Evolutionary conservation across 352 stramenopile species (phyloP).

Genomic region (Stephanocyclus meneghinianus): DNA sequence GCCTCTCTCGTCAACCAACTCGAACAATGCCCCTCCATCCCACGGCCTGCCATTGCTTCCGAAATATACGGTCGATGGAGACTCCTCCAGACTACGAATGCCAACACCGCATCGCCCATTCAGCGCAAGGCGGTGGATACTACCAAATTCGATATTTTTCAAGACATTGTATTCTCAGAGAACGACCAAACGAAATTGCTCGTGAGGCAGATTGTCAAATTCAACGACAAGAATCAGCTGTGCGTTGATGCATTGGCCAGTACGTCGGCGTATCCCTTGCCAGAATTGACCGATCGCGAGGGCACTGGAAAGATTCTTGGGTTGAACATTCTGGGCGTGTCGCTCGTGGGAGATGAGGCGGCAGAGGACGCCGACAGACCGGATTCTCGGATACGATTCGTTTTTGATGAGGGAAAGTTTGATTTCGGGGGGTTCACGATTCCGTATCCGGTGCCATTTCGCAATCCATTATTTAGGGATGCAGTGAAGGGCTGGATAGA

Average conservation of each 20-base stretch:
- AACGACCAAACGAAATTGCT: constrained; percentile 45
- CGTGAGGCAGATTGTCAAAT: constrained; percentile 68
- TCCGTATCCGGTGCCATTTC: constrained; percentile 78
- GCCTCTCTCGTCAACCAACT: constrained; percentile 54
- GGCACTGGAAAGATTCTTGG: constrained; percentile 66
- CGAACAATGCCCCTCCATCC: constrained; percentile 50
- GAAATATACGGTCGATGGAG: constrained; percentile 73
- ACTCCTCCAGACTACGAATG: constrained; percentile 74
- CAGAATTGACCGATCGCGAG: constrained; percentile 68
- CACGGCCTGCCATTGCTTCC: constrained; percentile 61
- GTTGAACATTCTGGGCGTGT: constrained; percentile 77
- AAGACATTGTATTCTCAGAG: constrained; percentile 65
- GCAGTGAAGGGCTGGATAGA: constrained; percentile 81
- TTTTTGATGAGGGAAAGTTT: constrained; percentile 82
- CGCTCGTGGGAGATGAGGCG: constrained; percentile 67
- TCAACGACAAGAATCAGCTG: constrained; percentile 56
- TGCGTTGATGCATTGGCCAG: constrained; percentile 72
- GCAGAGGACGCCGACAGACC: constrained; percentile 57
- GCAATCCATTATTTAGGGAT: constrained; percentile 71
- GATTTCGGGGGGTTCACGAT: constrained; percentile 61
- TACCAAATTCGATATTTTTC: constrained; percentile 74
- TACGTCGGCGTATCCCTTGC: constrained; percentile 74
- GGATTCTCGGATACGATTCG: constrained; percentile 74
- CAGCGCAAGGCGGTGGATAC: constrained; percentile 75
- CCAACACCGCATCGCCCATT: constrained; percentile 72